These are phyloP conservation scores for Clohesyomyces aquaticus DNA, from an alignment of 495 filamentous ascomycete species.

Conservation along the genomic window DNA sequence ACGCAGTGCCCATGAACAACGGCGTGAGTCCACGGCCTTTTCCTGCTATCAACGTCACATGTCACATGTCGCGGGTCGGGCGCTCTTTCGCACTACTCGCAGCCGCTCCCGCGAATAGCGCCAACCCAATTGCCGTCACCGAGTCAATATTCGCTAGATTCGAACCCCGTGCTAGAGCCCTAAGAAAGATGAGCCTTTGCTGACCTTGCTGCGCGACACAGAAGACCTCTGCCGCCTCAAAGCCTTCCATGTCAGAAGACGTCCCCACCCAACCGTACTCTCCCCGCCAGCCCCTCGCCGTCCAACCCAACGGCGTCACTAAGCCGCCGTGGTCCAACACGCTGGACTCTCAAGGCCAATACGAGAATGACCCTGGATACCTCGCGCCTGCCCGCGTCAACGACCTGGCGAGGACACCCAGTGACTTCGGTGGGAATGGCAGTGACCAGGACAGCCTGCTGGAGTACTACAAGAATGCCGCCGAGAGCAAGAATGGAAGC, in stretches of 20 bases:
- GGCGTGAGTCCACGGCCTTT: slow-evolving; percentile 41
- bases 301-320: slow-evolving; percentile 36
- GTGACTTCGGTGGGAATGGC: slow-evolving; percentile 56
- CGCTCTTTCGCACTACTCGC: slow-evolving; percentile 20
- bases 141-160: not conserved
- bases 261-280: slow-evolving; percentile 26
- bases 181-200: not conserved
- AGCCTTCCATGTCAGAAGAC: slow-evolving; percentile 42
- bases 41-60: slow-evolving; percentile 12
- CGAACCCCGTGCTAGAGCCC: not conserved
- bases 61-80: slow-evolving; percentile 21
- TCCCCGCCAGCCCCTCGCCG: slow-evolving; percentile 37
- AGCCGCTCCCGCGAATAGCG: slow-evolving; percentile 21
- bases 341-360: slow-evolving; percentile 27
- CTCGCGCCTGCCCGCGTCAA: slow-evolving; percentile 32
- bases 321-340: slow-evolving; percentile 24
- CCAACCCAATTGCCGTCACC: slow-evolving; percentile 15
- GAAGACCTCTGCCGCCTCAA: slow-evolving; percentile 26
- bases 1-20: slow-evolving; percentile 47
- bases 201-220: slow-evolving; percentile 11
- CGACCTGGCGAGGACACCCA: slow-evolving; percentile 49
- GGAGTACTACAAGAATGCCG: slow-evolving; percentile 56
- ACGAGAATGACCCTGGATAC: slow-evolving; percentile 34
- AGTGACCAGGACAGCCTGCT: slow-evolving; percentile 62
- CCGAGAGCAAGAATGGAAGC: slow-evolving; percentile 45